Evolutionary conservation across 371 early-diverging fungal genomes (phyloP).

Genomic region (Catenaria anguillulae): DNA sequence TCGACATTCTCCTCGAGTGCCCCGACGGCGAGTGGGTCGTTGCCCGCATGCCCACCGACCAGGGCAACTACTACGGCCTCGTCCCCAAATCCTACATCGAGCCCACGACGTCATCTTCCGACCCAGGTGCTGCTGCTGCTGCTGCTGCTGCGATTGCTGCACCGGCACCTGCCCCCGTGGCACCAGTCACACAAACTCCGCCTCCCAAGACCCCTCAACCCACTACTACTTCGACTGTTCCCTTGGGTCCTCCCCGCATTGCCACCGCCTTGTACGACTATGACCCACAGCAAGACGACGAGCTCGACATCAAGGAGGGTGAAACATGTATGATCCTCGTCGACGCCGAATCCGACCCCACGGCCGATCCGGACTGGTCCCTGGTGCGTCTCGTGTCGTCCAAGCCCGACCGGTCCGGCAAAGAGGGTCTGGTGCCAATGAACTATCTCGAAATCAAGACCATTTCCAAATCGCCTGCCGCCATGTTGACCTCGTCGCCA

Average conservation of each 20-base stretch:
- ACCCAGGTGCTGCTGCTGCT: not conserved
- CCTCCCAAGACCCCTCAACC: not conserved
- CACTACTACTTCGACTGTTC: not conserved
- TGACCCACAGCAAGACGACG: conserved; percentile 57
- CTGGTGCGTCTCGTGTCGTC: conserved; percentile 22
- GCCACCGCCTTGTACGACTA: conserved; percentile 65
- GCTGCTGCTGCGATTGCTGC: not conserved
- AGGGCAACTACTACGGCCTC: conserved; percentile 40
- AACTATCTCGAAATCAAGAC: conserved; percentile 49
- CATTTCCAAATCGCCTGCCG: conserved; percentile 1
- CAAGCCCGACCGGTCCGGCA: conserved; percentile 26
- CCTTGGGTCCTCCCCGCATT: not conserved
- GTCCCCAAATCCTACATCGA: conserved; percentile 63
- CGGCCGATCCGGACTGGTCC: conserved; percentile 71
- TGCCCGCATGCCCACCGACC: conserved; percentile 11
- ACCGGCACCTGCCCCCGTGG: not conserved
- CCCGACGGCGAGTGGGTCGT: conserved; percentile 50
- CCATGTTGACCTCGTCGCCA: not conserved
- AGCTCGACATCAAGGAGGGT: conserved; percentile 57
- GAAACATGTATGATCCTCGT: conserved; percentile 47
- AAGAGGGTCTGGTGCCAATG: conserved; percentile 56
- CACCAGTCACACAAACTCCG: not conserved
- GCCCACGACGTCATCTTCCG: conserved; percentile 16
- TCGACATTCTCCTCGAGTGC: conserved; percentile 50
- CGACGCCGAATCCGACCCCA: too few species aligned